A percentile compares a stretch with the other conserved stretches of the same genome.
Conservation (phyloP, 139 green algal genomes). For the Volvox reticuliferus region DNA sequence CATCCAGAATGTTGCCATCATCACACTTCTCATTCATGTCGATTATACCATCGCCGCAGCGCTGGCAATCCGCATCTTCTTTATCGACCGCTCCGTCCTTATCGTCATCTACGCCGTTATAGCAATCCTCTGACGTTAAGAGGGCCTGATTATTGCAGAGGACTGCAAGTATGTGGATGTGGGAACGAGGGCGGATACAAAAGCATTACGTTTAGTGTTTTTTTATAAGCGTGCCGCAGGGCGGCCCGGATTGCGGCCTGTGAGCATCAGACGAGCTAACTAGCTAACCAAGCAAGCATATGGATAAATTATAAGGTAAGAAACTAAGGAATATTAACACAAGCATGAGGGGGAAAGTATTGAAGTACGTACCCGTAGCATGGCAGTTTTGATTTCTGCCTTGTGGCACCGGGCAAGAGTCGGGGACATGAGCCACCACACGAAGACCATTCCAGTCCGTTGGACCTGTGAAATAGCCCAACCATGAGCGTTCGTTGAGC, state of each 20-base stretch:
- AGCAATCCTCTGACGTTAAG: background rate
- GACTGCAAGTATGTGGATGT: background rate
- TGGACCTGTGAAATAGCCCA: constrained; percentile 53
- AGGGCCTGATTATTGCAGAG: background rate
- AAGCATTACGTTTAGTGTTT: background rate
- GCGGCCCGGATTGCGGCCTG: background rate
- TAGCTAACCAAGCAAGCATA: no score
- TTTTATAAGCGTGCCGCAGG: no score
- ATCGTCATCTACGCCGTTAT: background rate
- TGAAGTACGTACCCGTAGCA: constrained; percentile 3
- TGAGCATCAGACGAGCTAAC: no score
- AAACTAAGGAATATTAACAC: no score
- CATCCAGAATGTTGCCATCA: constrained; percentile 6
- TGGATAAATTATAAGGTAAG: no score
- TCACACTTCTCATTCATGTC: background rate
- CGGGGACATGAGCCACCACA: constrained; percentile 29
- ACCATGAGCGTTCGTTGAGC: constrained; percentile 38
- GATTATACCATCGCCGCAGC: background rate
- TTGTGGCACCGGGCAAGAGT: constrained; percentile 21
- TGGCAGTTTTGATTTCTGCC: constrained; percentile 39
- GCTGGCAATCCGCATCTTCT: background rate
- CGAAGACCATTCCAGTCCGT: constrained; percentile 41
- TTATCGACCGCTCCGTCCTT: background rate
- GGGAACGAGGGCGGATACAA: background rate
- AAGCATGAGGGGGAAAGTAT: no score